Evolutionary conservation across 768 basidiomycete genomes (phyloP).

Genomic region (Crassisporium funariophilum): DNA sequence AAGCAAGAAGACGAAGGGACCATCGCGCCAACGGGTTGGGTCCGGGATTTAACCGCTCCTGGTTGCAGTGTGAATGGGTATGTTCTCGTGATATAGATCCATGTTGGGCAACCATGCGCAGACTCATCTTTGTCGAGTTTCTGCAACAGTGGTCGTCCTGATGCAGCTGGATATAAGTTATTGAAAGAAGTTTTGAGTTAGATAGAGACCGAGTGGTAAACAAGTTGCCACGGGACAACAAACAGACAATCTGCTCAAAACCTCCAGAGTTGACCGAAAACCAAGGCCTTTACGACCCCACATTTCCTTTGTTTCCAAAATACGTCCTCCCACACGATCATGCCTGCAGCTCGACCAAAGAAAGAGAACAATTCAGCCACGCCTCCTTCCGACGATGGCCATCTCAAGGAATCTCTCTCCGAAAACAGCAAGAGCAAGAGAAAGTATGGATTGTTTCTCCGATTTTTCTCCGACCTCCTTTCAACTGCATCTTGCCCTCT

Average conservation of each 20-base stretch:
- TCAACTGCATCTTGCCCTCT: slow-evolving; percentile 34
- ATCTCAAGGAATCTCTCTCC: slow-evolving; percentile 54
- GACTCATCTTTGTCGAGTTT: slow-evolving; percentile 22
- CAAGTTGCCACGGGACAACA: slow-evolving; percentile 44
- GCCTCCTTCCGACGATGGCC: slow-evolving; percentile 65
- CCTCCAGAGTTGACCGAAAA: slow-evolving; percentile 24
- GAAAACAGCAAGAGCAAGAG: slow-evolving; percentile 78
- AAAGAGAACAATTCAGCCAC: slow-evolving; percentile 64
- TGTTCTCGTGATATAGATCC: slow-evolving; percentile 42
- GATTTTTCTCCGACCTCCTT: slow-evolving; percentile 58
- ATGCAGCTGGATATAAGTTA: slow-evolving; percentile 42
- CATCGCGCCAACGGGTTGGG: slow-evolving; percentile 36
- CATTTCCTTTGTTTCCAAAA: slow-evolving; percentile 31
- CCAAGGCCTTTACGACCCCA: slow-evolving; percentile 28
- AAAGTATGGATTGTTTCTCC: slow-evolving; percentile 66
- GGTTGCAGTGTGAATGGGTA: slow-evolving; percentile 30
- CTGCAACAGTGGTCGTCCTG: slow-evolving; percentile 33
- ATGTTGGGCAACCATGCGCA: slow-evolving; percentile 24
- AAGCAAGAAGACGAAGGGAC: slow-evolving; percentile 25
- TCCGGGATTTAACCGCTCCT: slow-evolving; percentile 47
- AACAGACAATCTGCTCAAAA: slow-evolving; percentile 41
- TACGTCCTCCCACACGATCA: slow-evolving; percentile 39
- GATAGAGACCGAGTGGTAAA: slow-evolving; percentile 42
- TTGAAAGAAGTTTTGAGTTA: slow-evolving; percentile 37
- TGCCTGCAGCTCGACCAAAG: slow-evolving; percentile 71